Percentiles rank a stretch among this genome's conserved stretches.
These are phyloP conservation scores for Entamoeba dispar DNA, from an alignment of 208 protist genomes.

Conservation along the genomic window DNA sequence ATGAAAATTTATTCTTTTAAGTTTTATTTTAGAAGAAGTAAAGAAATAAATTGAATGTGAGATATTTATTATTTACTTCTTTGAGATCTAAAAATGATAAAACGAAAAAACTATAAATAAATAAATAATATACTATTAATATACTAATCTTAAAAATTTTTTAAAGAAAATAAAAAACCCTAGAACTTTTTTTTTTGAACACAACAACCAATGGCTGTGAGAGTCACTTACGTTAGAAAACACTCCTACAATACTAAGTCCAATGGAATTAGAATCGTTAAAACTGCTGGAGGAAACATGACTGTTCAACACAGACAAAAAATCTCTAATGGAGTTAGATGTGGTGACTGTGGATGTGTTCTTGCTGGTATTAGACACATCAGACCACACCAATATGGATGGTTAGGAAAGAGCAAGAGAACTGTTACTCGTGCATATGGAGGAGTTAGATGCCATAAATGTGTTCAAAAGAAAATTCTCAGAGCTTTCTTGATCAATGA, in stretches of 20 bases:
- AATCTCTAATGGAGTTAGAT: not conserved
- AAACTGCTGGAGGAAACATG: conserved; percentile 4
- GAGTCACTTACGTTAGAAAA: not conserved
- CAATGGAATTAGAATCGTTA: not conserved
- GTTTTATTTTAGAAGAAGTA: not conserved
- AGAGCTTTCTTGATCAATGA: conserved; percentile 9
- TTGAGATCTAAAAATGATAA: not conserved
- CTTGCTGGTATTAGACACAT: not conserved
- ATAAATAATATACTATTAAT: not conserved
- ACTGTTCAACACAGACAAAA: not conserved
- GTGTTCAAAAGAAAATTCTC: not conserved
- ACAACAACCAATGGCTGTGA: not conserved
- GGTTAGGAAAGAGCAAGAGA: not conserved
- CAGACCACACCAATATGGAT: not conserved
- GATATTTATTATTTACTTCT: not conserved
- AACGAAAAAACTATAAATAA: not conserved
- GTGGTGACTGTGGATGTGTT: not conserved
- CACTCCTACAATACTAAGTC: not conserved
- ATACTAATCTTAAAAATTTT: not conserved
- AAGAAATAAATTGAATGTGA: not conserved
- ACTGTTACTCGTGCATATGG: conserved; percentile 13
- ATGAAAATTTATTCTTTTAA: not conserved
- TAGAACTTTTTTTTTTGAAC: not conserved
- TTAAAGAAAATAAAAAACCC: not conserved
- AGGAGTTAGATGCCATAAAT: not conserved